Conservation (phyloP, 2,329 filamentous ascomycete species). For the Helicocarpus griseus region DNA sequence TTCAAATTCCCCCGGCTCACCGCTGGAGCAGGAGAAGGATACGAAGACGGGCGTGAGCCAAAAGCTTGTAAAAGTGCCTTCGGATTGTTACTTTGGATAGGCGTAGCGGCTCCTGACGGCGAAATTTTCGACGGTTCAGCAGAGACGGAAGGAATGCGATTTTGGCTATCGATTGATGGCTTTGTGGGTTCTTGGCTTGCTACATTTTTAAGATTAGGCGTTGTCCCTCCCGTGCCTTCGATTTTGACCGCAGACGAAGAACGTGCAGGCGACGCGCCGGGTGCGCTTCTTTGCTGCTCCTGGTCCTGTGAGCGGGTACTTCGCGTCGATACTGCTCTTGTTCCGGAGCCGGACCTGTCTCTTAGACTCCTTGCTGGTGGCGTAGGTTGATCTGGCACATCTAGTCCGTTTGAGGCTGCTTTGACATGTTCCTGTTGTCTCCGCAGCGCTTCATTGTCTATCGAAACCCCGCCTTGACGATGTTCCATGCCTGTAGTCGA, state of each 20-base stretch:
- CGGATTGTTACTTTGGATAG: background rate
- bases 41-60: background rate
- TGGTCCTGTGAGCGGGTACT: constrained; percentile 16
- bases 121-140: constrained; percentile 3
- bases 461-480: constrained; percentile 37
- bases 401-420: constrained; percentile 33
- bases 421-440: constrained; percentile 44
- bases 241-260: constrained; percentile 28
- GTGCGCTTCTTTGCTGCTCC: constrained; percentile 9
- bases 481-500: constrained; percentile 29
- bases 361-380: constrained; percentile 28
- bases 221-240: background rate
- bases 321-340: background rate
- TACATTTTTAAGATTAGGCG: background rate
- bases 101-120: background rate
- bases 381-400: constrained; percentile 11
- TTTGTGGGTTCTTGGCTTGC: background rate
- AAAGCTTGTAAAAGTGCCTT: background rate
- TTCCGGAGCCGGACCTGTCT: constrained; percentile 16
- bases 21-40: background rate
- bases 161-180: background rate
- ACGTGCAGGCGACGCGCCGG: background rate
- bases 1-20: background rate
- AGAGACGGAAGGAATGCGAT: background rate
- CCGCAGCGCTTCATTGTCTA: constrained; percentile 46